These are phyloP conservation scores for Ceratobasidium sp. DNA, from an alignment of 1,284 basidiomycete genomes.

Conservation along the genomic window DNA sequence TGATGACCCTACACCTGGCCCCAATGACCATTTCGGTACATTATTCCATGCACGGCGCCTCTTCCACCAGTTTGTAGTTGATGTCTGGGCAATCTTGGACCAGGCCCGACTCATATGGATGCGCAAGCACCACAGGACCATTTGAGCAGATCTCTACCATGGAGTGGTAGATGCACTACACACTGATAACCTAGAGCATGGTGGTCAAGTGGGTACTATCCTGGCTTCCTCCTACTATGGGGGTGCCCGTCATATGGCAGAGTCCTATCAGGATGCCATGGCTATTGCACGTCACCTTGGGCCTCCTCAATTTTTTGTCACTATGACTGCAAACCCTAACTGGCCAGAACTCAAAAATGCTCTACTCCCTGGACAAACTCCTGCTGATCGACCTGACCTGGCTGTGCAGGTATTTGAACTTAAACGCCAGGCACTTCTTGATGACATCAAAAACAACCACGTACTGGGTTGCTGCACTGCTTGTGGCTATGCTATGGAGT, in stretches of 20 bases:
- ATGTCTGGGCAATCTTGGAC: slow-evolving; percentile 56
- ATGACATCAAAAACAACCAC: slow-evolving; percentile 58
- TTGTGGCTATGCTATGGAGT: slow-evolving; percentile 64
- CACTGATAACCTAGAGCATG: slow-evolving; percentile 50
- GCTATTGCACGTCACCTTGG: slow-evolving; percentile 58
- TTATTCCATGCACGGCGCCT: slow-evolving; percentile 60
- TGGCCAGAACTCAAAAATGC: slow-evolving; percentile 63
- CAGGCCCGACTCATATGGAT: slow-evolving; percentile 53
- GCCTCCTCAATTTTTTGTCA: slow-evolving; percentile 63
- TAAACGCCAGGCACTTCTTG: slow-evolving; percentile 59
- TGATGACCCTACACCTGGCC: not conserved
- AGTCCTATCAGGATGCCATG: slow-evolving; percentile 63
- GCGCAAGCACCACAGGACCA: slow-evolving; percentile 57
- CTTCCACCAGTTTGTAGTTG: slow-evolving; percentile 60
- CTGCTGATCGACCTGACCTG: slow-evolving; percentile 63
- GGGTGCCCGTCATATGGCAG: slow-evolving; percentile 61
- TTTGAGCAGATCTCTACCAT: slow-evolving; percentile 59
- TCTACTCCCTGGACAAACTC: slow-evolving; percentile 60
- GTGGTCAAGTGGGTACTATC: slow-evolving; percentile 57
- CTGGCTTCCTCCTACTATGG: slow-evolving; percentile 62
- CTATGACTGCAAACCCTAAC: slow-evolving; percentile 63
- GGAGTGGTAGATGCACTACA: slow-evolving; percentile 59
- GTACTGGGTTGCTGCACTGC: slow-evolving; percentile 56
- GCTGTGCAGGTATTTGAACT: slow-evolving; percentile 62
- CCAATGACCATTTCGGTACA: slow-evolving; percentile 52